Conservation (phyloP, 495 filamentous ascomycete genomes). For the Aspergillus cristatus region DNA sequence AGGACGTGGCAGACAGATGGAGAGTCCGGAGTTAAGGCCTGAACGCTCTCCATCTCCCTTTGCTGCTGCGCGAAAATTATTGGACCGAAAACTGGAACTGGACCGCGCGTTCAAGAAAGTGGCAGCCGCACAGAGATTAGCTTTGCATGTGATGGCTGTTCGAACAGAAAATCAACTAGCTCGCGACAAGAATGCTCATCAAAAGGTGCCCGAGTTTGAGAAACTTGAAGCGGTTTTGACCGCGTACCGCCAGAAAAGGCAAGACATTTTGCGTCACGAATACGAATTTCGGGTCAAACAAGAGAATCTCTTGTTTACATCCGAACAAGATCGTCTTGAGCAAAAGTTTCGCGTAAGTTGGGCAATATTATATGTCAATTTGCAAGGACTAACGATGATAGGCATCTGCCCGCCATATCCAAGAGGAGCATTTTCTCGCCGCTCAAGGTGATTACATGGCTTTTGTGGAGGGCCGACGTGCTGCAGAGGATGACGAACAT, state of each 20-base stretch:
- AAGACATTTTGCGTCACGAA: conserved; percentile 15
- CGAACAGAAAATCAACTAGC: conserved; percentile 29
- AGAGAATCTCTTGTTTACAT: conserved; percentile 18
- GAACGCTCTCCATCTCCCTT: conserved; percentile 30
- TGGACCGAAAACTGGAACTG: conserved; percentile 33
- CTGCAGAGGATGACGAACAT: conserved; percentile 41
- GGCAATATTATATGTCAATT: conserved; percentile 1
- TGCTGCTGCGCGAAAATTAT: conserved; percentile 26
- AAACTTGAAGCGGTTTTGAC: conserved; percentile 18
- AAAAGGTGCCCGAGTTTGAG: conserved; percentile 31
- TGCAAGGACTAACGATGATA: conserved; percentile 6
- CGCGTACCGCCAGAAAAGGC: conserved; percentile 6
- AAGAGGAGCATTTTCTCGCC: conserved; percentile 30
- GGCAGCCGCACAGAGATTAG: conserved; percentile 29
- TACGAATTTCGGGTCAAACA: conserved; percentile 21
- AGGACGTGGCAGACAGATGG: background rate
- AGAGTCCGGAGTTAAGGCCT: background rate
- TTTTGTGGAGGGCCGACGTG: conserved; percentile 27
- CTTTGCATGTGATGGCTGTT: conserved; percentile 29
- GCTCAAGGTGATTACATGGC: conserved; percentile 35
- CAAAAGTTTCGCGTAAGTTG: conserved; percentile 20
- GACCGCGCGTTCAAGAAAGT: conserved; percentile 34
- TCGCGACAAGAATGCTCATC: conserved; percentile 34
- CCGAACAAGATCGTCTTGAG: conserved; percentile 20
- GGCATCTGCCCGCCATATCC: conserved; percentile 20